Evolutionary conservation across 1,139 yeast genomes (phyloP), one percentile per base, ranked within the genome.

Genomic region (Lodderomyces orthopsilosis): DNA sequence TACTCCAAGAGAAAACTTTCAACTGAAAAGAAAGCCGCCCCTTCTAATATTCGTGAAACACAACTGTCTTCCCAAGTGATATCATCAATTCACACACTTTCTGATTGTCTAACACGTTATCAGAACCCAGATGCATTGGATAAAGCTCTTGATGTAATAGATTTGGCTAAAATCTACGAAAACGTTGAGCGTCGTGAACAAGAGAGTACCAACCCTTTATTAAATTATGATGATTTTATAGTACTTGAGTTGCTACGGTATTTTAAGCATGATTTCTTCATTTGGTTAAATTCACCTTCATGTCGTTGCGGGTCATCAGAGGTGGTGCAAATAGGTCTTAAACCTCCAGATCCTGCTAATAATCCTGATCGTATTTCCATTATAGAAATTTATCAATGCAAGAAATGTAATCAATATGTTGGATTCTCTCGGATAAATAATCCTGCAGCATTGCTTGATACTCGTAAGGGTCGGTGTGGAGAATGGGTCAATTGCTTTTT

Each of bases 401-500:
- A 51, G 1, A 50, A 53, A 1, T 89, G 96, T 60, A 52, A 60
- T 2, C 40, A 49, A 0, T 44, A 49, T 0, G 70, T 79, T 15
- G 70, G 86, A 37, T 91, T 89, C 51, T 88, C 96, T 0, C 70
- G 98, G 35, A 85, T 86, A 54, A 83, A 85, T 56, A 77, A 81
- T 50, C 85, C 94, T 0, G 67, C 67, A 0, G 78, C 78, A 47
- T 64, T 93, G 28, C 61, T 90, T 14, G 66, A 74, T 21, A 78
- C 85, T 0, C 66, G 89, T 34, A 59, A 61, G 27, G 98, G 98
- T 0, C 69, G 98, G 38, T 91, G 98, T 64, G 98, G 98, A 2
- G 98, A 91, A 61, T 91, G 95, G 95, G 94, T 91, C 45, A 86
- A 87, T 55, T 79, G 94, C 50, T 90, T 91, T 57, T 74, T 87